Conservation (phyloP, 169 alveolate species). For the Cyclospora cayetanensis region DNA sequence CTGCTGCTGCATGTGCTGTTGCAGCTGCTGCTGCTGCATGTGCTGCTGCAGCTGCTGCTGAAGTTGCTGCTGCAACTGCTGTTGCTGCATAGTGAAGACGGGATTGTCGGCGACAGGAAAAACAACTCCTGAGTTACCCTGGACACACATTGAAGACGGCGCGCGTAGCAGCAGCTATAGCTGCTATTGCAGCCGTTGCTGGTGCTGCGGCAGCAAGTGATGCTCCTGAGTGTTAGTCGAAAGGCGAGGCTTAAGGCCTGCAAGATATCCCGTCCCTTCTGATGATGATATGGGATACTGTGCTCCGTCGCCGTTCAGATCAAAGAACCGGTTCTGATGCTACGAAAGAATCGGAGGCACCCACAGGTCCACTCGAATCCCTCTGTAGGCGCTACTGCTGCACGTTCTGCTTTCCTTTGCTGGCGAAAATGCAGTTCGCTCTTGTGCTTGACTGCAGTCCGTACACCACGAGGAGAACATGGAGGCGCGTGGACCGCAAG, state of each 20-base stretch:
- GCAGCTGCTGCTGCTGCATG: not conserved
- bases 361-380: no score
- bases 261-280: no score
- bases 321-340: no score
- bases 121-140: not conserved
- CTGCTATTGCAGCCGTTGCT: not conserved
- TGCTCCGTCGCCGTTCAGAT: no score
- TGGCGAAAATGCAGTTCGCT: no score
- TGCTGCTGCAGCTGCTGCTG: not conserved
- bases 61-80: conserved; percentile 2
- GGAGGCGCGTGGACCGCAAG: no score
- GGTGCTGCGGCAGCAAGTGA: not conserved
- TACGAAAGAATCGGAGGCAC: no score
- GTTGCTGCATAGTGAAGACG: not conserved
- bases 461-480: no score
- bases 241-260: not conserved
- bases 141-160: not conserved
- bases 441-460: no score
- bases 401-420: no score
- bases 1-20: not conserved
- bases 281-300: no score
- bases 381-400: no score
- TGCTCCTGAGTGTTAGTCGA: not conserved
- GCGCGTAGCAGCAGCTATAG: not conserved
- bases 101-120: not conserved